These are phyloP conservation scores for Fusarium sambucinum DNA, from an alignment of 2,329 filamentous ascomycete genomes.

Conservation along the genomic window DNA sequence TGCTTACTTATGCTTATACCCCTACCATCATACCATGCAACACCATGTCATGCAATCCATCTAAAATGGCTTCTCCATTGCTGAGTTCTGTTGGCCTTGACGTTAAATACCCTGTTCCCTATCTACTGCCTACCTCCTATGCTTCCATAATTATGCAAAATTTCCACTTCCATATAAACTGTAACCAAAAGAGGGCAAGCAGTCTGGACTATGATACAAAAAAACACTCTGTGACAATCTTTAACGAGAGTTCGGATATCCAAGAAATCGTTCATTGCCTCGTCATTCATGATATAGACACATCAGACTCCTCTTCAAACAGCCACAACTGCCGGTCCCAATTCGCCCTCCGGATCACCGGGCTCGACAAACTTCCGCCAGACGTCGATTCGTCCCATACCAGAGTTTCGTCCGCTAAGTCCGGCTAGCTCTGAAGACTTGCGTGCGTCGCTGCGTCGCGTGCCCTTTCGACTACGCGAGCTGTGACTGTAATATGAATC, in stretches of 20 bases:
- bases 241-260: slow-evolving; percentile 17
- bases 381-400: slow-evolving; percentile 62
- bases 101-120: slow-evolving; percentile 12
- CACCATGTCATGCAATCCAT: slow-evolving; percentile 22
- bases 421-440: slow-evolving; percentile 62
- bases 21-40: slow-evolving; percentile 25
- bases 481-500: slow-evolving; percentile 47
- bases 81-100: slow-evolving; percentile 40
- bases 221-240: slow-evolving; percentile 19
- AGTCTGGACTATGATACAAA: slow-evolving; percentile 18
- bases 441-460: slow-evolving; percentile 47
- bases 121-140: neutral
- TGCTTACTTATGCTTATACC: slow-evolving; percentile 25
- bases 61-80: slow-evolving; percentile 13
- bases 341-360: slow-evolving; percentile 55
- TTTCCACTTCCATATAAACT: slow-evolving; percentile 7
- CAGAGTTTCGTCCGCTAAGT: slow-evolving; percentile 59
- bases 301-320: slow-evolving; percentile 12
- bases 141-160: slow-evolving; percentile 13
- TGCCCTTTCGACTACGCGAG: slow-evolving; percentile 48
- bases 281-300: slow-evolving; percentile 13
- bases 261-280: slow-evolving; percentile 22
- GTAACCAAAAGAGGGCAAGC: slow-evolving; percentile 14
- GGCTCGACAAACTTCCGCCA: slow-evolving; percentile 63
- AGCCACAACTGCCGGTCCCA: slow-evolving; percentile 27